These are phyloP conservation scores for Sphagnurus paluster DNA, from an alignment of 1,284 basidiomycete species.

Conservation along the genomic window DNA sequence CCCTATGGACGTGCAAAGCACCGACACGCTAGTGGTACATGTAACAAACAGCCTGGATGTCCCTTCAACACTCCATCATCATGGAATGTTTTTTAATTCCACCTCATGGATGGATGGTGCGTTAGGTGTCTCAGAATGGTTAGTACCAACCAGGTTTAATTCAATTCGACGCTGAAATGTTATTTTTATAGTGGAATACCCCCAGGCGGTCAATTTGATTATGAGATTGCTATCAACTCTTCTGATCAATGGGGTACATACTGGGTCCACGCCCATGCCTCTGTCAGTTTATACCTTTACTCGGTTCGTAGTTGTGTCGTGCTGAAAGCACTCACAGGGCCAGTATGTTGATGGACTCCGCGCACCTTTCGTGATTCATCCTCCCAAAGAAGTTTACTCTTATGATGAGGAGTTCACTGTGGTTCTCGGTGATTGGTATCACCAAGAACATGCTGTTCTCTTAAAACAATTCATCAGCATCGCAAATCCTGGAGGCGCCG, in stretches of 20 bases:
- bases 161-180: neutral
- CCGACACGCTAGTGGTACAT: constrained; percentile 78
- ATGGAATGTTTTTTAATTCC: constrained; percentile 93
- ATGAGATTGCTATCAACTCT: constrained; percentile 74
- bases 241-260: constrained; percentile 84
- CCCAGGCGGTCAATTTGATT: constrained; percentile 70
- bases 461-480: constrained; percentile 74
- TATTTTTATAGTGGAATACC: constrained; percentile 72
- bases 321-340: constrained; percentile 42
- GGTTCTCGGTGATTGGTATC: constrained; percentile 85
- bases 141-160: constrained; percentile 14
- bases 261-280: constrained; percentile 81
- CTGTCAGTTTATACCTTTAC: constrained; percentile 36
- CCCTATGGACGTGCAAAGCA: constrained; percentile 69
- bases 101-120: constrained; percentile 91
- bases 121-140: constrained; percentile 82
- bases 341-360: constrained; percentile 90
- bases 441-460: constrained; percentile 68
- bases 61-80: constrained; percentile 74
- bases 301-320: neutral
- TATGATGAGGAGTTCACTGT: constrained; percentile 96
- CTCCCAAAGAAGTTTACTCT: constrained; percentile 53
- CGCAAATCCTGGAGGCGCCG: constrained; percentile 79
- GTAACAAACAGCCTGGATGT: constrained; percentile 69
- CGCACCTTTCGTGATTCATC: constrained; percentile 77